These are phyloP conservation scores for Calycina marina DNA, from an alignment of 2,329 filamentous ascomycete genomes.

Conservation along the genomic window DNA sequence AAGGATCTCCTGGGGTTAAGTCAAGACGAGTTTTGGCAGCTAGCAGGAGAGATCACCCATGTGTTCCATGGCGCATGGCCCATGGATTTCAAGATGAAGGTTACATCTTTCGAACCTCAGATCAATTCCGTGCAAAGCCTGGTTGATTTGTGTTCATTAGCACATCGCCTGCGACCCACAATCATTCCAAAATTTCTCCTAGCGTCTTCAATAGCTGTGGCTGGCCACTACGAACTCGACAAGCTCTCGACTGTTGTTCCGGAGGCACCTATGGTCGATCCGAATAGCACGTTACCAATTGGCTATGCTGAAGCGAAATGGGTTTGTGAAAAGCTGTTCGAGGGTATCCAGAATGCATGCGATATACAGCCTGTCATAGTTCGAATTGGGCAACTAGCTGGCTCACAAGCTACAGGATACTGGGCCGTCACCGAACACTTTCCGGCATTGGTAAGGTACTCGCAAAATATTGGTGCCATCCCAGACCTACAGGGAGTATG, in stretches of 20 bases:
- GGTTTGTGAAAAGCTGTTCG: constrained; percentile 32
- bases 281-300: constrained; percentile 27
- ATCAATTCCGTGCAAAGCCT: constrained; percentile 29
- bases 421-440: constrained; percentile 41
- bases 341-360: too few species aligned
- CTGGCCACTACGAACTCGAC: constrained; percentile 22
- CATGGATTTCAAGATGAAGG: constrained; percentile 28
- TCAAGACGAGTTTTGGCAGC: constrained; percentile 23
- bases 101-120: constrained; percentile 28
- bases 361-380: constrained; percentile 28
- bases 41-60: constrained; percentile 30
- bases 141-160: constrained; percentile 26
- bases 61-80: constrained; percentile 38
- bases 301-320: constrained; percentile 40
- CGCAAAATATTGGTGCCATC: constrained; percentile 29
- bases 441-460: constrained; percentile 33
- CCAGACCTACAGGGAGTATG: constrained; percentile 26
- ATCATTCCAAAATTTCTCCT: constrained; percentile 24
- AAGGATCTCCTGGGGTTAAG: constrained; percentile 14
- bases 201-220: constrained; percentile 28
- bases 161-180: constrained; percentile 19
- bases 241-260: constrained; percentile 24
- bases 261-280: constrained; percentile 29
- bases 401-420: constrained; percentile 31
- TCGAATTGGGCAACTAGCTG: constrained; percentile 37